Base-by-base conservation (phyloP, 1,284 basidiomycete species). In the Cryptococcus jaspeensis region DNA sequence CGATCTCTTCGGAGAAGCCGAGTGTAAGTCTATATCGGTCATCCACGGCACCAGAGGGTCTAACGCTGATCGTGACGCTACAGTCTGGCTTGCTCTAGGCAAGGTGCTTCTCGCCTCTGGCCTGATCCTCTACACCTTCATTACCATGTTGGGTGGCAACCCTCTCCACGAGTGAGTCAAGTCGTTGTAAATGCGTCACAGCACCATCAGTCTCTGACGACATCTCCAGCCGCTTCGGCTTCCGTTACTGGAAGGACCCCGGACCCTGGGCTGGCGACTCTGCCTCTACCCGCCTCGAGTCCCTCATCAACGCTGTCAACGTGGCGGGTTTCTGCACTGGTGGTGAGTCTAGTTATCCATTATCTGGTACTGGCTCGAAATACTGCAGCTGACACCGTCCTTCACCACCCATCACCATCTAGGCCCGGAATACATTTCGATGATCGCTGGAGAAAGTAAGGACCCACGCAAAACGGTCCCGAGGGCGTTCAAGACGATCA, bases 121-220 rank as follows among this genome's bases (percentile, higher is more conserved):
- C 28, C 59, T 76, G 47, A 83, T 88, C 59, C 65, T 89, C 47
- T 79, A 81, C 55, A 86, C 85, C 37, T 79, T 89, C 48, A 75
- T 57, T 8, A 52, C 53, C 2, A 62, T 62, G 61, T 25, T 56
- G 20, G 61, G 61, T 4, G 61, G 61, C 1, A 62, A 62, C 40
- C 61, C 61, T 11, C 35, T 59, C 6, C 57, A 62, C 41, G 61
- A 62, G 57, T 56, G 40, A 52, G 58, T 36, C n/a, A 12, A 23
- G 22, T 25, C 38, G n/a, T n/a, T 16, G n/a, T 22, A 8, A 9
- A 22, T 22, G 18, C 16, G 43, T 35, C 23, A 28, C 13, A 23
- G n/a, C n/a, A n/a, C n/a, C n/a, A n/a, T n/a, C n/a, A n/a, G n/a
- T n/a, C n/a, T n/a, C 40, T 50, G 18, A 43, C 23, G 6, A 9